A percentile compares a stretch with the other conserved stretches of the same genome.
Conservation (phyloP, 345 rosid genomes). For the Pistacia vera region DNA sequence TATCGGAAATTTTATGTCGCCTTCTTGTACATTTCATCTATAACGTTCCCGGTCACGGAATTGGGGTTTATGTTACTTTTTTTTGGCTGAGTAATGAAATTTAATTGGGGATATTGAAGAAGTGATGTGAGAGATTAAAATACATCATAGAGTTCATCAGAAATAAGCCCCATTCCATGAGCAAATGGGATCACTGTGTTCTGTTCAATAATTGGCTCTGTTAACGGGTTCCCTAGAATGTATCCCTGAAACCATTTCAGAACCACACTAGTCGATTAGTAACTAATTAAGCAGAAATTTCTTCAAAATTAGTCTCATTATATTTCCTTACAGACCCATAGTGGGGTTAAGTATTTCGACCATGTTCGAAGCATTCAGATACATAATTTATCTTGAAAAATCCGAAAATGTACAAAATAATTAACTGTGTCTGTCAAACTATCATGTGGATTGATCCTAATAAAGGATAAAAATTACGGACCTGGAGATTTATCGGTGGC, state of each 20-base stretch:
- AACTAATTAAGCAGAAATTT: too few species aligned
- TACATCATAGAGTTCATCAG: constrained; percentile 71
- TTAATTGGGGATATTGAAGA: background rate
- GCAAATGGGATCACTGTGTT: constrained; percentile 52
- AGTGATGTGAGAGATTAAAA: background rate
- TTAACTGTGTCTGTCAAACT: background rate
- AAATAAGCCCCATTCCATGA: constrained; percentile 70
- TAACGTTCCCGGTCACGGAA: too few species aligned
- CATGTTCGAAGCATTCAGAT: too few species aligned
- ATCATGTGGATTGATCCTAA: background rate
- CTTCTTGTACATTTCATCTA: too few species aligned
- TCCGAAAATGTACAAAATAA: too few species aligned
- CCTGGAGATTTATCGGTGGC: constrained; percentile 66
- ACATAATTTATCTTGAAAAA: too few species aligned
- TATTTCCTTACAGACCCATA: too few species aligned
- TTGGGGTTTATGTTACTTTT: too few species aligned
- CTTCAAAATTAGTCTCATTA: too few species aligned
- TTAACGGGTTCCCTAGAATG: constrained; percentile 58
- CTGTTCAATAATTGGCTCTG: constrained; percentile 28
- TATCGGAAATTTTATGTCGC: too few species aligned
- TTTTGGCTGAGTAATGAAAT: background rate
- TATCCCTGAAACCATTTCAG: constrained; percentile 48
- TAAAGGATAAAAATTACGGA: constrained; percentile 8
- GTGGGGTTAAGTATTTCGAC: too few species aligned
- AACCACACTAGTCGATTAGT: background rate